Evolutionary conservation across 2,329 filamentous ascomycete genomes (phyloP).

Genomic region (Claviceps sp.): DNA sequence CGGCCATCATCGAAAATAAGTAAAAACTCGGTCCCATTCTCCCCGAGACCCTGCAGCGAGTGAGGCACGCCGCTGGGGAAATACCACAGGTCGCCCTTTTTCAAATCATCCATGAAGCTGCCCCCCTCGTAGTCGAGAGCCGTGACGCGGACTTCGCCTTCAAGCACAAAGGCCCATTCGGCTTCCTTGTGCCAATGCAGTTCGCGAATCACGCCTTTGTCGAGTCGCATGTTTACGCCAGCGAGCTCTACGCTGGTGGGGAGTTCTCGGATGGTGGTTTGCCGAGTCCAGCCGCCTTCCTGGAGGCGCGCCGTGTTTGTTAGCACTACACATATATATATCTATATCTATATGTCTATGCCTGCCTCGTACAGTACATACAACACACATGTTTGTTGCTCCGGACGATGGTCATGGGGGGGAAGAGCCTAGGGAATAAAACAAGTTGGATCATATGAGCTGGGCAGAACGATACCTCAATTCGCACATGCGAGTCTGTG

Average conservation of each 20-base stretch:
- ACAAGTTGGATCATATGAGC: too few species aligned
- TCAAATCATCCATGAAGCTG: conserved; percentile 63
- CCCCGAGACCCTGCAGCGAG: conserved; percentile 57
- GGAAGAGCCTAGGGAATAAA: too few species aligned
- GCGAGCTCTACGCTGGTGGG: conserved; percentile 56
- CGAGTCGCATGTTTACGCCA: conserved; percentile 67
- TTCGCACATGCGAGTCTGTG: conserved; percentile 48
- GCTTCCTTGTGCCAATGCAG: conserved; percentile 73
- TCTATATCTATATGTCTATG: too few species aligned
- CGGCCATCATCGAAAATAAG: conserved; percentile 35
- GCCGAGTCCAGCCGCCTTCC: conserved; percentile 65
- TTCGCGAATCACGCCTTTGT: conserved; percentile 59
- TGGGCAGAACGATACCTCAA: too few species aligned
- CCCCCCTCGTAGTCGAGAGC: conserved; percentile 63
- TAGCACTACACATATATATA: not conserved
- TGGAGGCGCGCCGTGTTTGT: conserved; percentile 16
- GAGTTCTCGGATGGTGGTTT: conserved; percentile 55
- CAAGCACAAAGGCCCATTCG: conserved; percentile 65
- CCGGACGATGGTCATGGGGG: too few species aligned
- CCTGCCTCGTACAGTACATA: too few species aligned
- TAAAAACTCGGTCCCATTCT: conserved; percentile 42
- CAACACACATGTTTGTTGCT: too few species aligned
- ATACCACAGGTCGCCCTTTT: conserved; percentile 69
- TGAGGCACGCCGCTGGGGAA: conserved; percentile 69
- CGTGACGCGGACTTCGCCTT: conserved; percentile 57